A percentile compares a stretch with the other conserved stretches of the same genome.
These are phyloP conservation scores for Schoenoplectus tabernaemontani DNA, from an alignment of 202 grass and related monocot genomes.

Conservation along the genomic window DNA sequence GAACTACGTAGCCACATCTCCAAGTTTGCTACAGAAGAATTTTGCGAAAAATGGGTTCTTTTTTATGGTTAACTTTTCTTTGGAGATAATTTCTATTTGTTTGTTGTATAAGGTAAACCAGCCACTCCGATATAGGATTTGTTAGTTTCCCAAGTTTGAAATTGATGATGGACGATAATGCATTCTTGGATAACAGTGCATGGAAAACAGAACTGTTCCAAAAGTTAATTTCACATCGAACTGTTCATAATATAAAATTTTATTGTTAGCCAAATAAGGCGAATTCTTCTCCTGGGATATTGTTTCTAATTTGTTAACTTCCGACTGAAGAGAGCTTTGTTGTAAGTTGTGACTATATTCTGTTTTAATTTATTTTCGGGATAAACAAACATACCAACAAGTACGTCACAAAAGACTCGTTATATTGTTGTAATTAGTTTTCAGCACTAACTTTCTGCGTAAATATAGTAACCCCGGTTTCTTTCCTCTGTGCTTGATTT, in stretches of 20 bases:
- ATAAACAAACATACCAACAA: neutral
- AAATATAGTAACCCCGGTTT: neutral
- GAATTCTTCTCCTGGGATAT: neutral
- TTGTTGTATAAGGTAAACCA: neutral
- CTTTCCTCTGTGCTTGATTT: neutral
- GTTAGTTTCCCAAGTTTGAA: neutral
- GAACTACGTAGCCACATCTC: neutral
- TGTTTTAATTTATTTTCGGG: neutral
- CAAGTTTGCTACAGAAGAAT: neutral
- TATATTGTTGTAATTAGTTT: neutral
- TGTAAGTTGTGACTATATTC: neutral
- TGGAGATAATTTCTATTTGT: neutral
- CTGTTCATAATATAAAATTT: neutral
- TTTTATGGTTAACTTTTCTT: neutral
- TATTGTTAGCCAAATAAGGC: neutral
- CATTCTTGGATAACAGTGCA: neutral
- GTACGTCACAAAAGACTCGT: neutral
- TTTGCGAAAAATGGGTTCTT: neutral
- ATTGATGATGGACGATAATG: conserved; percentile 4
- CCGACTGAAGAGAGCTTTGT: neutral
- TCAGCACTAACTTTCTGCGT: neutral
- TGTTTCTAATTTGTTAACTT: neutral
- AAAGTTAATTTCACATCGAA: neutral
- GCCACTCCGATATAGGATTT: neutral
- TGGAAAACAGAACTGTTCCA: neutral